Evolutionary conservation across 2,329 filamentous ascomycete species (phyloP), one percentile per base, ranked within the genome.

Genomic region (Thelonectria discophora): DNA sequence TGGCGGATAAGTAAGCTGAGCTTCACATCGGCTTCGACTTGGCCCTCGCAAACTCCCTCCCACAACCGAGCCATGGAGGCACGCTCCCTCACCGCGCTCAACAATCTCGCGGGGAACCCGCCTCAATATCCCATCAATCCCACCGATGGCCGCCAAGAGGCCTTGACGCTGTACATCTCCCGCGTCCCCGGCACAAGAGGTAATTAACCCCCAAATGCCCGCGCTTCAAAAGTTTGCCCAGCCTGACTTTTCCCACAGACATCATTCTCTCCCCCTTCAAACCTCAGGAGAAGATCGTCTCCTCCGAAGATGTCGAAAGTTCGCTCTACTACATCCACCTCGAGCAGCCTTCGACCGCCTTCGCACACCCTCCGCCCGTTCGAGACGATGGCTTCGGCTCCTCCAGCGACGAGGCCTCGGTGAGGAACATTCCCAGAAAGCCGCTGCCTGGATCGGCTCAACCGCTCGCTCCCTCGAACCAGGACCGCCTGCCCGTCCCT

Each of bases 281-380:
- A 74, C 95, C 95, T 2, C 89, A 91, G 53, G 84, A 90, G 43
- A 97, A 95, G 75, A 94, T 93, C 62, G 92, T 99, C 65, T 96
- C 93, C 0, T 89, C 87, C 46, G 90, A 94, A 74, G 94, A 97
- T 74, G 89, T 99, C 50, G 87, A 90, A 58, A 92, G 88, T 70
- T 97, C 90, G 13, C 84, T 99, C 5, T 99, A 98, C 78, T 98
- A 95, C 74, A 81, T 97, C 55, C 94, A 98, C 77, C 85, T 96
- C 40, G 72, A 74, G 58, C 56, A 63, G 8, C 82, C 84, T 2
- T 85, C 86, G 3, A 82, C 86, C 40, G 86, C 91, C 62, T 32
- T 75, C 80, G 15, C 69, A 69, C 37, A 58, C 56, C 63, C 73
- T 10, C 69, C 70, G 30, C 65, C 73, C 46, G 54, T 67, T 15